Percentiles rank a stretch among this genome's conserved stretches.
Conservation (phyloP, 352 stramenopile genomes). For the Pythium dissimile region DNA sequence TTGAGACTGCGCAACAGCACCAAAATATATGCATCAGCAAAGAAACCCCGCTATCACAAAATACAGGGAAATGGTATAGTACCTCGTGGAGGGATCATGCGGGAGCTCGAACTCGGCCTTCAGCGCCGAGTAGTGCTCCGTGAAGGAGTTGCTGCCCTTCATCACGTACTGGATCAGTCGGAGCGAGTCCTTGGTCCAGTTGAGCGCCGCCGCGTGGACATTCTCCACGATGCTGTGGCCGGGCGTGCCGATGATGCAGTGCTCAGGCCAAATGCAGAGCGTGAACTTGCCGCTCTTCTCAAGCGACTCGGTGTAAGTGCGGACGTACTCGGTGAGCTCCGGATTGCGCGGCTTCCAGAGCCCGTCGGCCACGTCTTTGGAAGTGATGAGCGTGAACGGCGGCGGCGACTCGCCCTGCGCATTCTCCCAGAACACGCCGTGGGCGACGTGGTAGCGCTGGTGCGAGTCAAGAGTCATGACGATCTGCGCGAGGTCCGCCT, state of each 20-base stretch:
- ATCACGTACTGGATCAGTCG: slow-evolving; percentile 81
- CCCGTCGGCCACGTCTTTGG: slow-evolving; percentile 61
- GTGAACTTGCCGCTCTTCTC: slow-evolving; percentile 89
- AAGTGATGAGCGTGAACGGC: slow-evolving; percentile 93
- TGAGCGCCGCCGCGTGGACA: slow-evolving; percentile 82
- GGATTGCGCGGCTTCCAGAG: slow-evolving; percentile 60
- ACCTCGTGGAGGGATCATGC: slow-evolving; percentile 68
- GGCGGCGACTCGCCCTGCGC: slow-evolving; percentile 54
- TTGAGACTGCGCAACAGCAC: too few species aligned
- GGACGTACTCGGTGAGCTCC: slow-evolving; percentile 75
- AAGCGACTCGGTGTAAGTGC: slow-evolving; percentile 88
- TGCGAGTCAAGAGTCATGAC: slow-evolving; percentile 97
- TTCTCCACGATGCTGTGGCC: slow-evolving; percentile 88
- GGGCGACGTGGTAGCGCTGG: slow-evolving; percentile 94
- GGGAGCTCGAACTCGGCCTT: slow-evolving; percentile 90
- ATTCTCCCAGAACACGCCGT: slow-evolving; percentile 92
- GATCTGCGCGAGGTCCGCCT: slow-evolving; percentile 67
- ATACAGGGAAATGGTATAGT: too few species aligned
- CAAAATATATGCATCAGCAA: neutral
- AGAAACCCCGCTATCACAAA: slow-evolving; percentile 87
- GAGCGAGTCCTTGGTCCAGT: slow-evolving; percentile 66
- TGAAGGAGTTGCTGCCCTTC: slow-evolving; percentile 95
- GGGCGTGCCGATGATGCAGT: slow-evolving; percentile 92
- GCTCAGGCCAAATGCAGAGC: slow-evolving; percentile 96
- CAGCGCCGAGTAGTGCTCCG: slow-evolving; percentile 96